Conservation (phyloP, 306 rosid genomes). For the Prunus padus region DNA sequence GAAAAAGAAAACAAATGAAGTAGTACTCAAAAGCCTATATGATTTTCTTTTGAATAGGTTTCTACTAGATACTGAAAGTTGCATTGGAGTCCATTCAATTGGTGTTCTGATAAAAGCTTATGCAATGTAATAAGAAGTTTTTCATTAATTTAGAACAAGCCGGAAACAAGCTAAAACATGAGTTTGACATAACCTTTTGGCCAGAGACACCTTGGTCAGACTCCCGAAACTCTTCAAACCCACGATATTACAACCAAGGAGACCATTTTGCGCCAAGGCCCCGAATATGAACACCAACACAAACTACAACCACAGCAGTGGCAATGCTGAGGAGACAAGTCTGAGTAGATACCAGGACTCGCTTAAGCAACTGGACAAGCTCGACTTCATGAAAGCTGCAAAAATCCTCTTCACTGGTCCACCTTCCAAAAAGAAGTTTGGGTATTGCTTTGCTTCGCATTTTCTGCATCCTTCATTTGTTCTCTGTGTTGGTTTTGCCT, state of each 20-base stretch:
- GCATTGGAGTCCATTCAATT: neutral
- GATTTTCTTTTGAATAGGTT: neutral
- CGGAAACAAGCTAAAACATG: neutral
- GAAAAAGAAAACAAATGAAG: neutral
- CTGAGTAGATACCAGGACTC: slow-evolving; percentile 43
- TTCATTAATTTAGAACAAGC: neutral
- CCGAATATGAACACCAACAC: neutral
- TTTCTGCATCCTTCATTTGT: neutral
- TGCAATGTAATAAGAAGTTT: neutral
- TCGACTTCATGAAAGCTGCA: slow-evolving; percentile 64
- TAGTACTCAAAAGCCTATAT: neutral
- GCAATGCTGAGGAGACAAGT: slow-evolving; percentile 26
- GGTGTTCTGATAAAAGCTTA: neutral
- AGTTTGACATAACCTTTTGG: neutral
- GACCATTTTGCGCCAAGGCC: slow-evolving; percentile 38
- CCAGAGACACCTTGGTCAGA: slow-evolving; percentile 21
- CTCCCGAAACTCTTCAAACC: slow-evolving; percentile 34
- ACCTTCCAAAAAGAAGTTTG: slow-evolving; percentile 66
- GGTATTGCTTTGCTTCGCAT: slow-evolving; percentile 39
- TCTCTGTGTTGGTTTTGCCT: neutral
- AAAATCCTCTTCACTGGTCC: slow-evolving; percentile 75
- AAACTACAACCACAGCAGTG: slow-evolving; percentile 9
- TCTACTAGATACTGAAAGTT: neutral
- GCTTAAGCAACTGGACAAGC: slow-evolving; percentile 60
- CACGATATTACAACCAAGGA: slow-evolving; percentile 6